Evolutionary conservation across 192 early-diverging fungal species (phyloP).

Genomic region (Coemansia sp.): DNA sequence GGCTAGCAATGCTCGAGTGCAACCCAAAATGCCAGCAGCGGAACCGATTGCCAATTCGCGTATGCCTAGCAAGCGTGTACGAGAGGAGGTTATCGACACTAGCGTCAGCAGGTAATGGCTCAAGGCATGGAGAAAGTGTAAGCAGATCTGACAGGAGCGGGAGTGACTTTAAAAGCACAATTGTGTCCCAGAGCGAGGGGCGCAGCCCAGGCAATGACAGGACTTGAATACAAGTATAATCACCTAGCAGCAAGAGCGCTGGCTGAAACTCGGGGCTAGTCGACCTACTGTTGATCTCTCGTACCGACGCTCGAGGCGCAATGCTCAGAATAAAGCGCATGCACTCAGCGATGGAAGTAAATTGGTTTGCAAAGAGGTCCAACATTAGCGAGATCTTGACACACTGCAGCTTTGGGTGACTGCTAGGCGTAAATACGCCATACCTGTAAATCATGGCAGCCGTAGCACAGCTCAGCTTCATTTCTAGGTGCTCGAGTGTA

Average conservation of each 20-base stretch:
- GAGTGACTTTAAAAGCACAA: background rate
- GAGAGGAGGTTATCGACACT: background rate
- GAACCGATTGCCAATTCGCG: background rate
- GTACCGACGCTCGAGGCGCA: background rate
- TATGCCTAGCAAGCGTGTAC: background rate
- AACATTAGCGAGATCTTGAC: background rate
- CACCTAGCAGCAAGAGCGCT: background rate
- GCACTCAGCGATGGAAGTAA: background rate
- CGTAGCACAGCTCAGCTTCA: background rate
- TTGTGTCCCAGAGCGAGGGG: background rate
- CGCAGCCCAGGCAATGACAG: background rate
- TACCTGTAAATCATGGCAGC: conserved; percentile 1
- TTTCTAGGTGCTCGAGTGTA: conserved; percentile 3
- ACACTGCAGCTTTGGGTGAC: background rate
- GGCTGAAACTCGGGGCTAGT: background rate
- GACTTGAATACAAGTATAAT: background rate
- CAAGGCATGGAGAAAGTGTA: background rate
- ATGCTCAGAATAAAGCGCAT: background rate
- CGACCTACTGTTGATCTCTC: background rate
- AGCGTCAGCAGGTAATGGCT: background rate
- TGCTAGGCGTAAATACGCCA: conserved; percentile 4
- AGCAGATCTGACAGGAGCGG: background rate
- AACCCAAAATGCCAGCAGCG: background rate
- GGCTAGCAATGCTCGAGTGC: background rate
- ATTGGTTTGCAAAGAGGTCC: background rate